Evolutionary conservation across 257 asterid species (phyloP).

Genomic region (Pogostemon cablin): DNA sequence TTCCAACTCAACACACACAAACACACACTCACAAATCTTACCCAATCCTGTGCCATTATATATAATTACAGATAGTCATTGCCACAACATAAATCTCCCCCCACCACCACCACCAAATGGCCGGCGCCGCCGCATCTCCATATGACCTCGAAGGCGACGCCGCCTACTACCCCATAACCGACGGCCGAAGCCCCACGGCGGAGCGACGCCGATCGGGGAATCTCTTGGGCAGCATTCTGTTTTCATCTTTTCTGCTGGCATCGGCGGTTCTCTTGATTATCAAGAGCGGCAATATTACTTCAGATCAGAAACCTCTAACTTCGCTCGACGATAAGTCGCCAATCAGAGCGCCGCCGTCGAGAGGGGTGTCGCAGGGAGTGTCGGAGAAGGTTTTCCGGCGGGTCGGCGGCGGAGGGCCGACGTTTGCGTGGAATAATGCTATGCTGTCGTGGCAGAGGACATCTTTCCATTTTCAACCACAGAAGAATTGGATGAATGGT

Average conservation of each 20-base stretch:
- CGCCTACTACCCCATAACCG: conserved; percentile 42
- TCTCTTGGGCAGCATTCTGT: conserved; percentile 40
- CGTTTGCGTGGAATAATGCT: conserved; percentile 59
- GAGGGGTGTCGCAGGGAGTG: conserved; percentile 73
- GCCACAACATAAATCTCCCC: neutral
- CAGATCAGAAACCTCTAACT: conserved; percentile 20
- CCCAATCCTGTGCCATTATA: conserved; percentile 25
- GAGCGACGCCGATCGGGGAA: conserved; percentile 34
- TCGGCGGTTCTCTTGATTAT: conserved; percentile 28
- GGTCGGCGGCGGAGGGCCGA: conserved; percentile 31
- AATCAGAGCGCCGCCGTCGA: conserved; percentile 39
- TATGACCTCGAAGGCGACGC: conserved; percentile 44
- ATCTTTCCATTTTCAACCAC: conserved; percentile 70
- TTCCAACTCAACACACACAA: conserved; percentile 32
- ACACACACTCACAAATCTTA: conserved; percentile 2
- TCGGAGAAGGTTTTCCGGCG: conserved; percentile 66
- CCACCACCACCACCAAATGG: conserved; percentile 38
- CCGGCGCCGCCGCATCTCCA: conserved; percentile 31
- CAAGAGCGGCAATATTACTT: neutral
- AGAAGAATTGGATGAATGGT: conserved; percentile 81
- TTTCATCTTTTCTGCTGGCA: conserved; percentile 44
- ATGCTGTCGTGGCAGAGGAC: conserved; percentile 84
- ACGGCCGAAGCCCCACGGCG: conserved; percentile 16
- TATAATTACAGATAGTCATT: too few relatives aligned
- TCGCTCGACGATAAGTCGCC: neutral